These are phyloP conservation scores for Citrus medica DNA, from an alignment of 345 rosid species.

Conservation along the genomic window DNA sequence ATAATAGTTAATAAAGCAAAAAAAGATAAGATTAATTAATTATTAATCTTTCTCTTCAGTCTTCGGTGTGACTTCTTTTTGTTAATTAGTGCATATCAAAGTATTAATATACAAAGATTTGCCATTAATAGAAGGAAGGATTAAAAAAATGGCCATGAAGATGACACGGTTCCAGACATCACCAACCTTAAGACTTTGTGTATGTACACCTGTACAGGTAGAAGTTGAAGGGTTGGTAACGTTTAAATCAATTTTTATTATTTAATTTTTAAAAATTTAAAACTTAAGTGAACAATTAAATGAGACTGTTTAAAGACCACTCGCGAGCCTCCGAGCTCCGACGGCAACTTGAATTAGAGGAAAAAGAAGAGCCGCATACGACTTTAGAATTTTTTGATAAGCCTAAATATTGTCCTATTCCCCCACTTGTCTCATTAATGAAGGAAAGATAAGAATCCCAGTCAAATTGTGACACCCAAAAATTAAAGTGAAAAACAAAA, in stretches of 20 bases:
- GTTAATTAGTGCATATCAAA: not conserved
- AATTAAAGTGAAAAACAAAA: too few species aligned
- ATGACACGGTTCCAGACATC: not conserved
- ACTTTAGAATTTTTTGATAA: too few species aligned
- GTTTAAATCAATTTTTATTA: too few species aligned
- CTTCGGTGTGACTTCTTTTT: not conserved
- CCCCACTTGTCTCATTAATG: not conserved
- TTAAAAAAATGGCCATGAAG: not conserved
- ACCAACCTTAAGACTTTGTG: not conserved
- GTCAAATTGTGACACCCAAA: not conserved
- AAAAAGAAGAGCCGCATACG: not conserved
- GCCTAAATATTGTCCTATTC: not conserved
- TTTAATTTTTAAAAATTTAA: too few species aligned
- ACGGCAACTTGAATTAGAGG: not conserved
- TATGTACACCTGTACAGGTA: too few species aligned
- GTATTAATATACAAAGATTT: not conserved
- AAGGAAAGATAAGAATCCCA: not conserved
- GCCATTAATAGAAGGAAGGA: not conserved
- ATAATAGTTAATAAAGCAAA: too few species aligned
- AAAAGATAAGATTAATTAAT: too few species aligned
- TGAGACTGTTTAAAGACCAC: too few species aligned
- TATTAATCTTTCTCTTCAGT: not conserved
- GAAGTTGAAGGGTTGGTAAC: too few species aligned
- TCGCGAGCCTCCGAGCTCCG: too few species aligned
- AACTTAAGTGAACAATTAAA: too few species aligned